Evolutionary conservation across 257 asterid genomes (phyloP).

Genomic region (Anisodus acutangulus): DNA sequence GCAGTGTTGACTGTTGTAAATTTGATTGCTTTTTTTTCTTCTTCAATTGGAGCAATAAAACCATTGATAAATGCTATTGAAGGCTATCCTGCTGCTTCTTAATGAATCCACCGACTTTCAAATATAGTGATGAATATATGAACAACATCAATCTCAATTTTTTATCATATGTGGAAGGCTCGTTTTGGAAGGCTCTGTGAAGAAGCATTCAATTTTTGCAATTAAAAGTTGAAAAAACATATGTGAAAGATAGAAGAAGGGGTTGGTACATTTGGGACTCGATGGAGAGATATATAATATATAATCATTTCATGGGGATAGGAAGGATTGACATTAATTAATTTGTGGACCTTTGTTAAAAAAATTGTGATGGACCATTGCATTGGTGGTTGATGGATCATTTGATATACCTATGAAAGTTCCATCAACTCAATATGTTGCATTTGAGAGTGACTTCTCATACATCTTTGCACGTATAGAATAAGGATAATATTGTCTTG

Average conservation of each 20-base stretch:
- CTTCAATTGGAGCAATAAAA: constrained; percentile 17
- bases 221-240: not conserved
- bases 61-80: constrained; percentile 35
- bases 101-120: constrained; percentile 54
- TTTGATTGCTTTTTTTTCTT: too few species aligned
- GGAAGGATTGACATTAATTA: not conserved
- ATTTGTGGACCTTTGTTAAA: not conserved
- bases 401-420: not conserved
- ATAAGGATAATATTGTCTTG: too few species aligned
- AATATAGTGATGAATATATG: not conserved
- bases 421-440: not conserved
- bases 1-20: not conserved
- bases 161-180: not conserved
- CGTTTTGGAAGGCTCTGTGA: not conserved
- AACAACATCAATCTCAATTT: not conserved
- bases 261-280: not conserved
- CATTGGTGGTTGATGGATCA: not conserved
- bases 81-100: constrained; percentile 36
- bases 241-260: not conserved
- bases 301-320: not conserved
- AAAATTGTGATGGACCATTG: constrained; percentile 5
- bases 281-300: not conserved
- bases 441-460: constrained; percentile 21
- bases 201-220: not conserved
- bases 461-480: not conserved